Evolutionary conservation across 306 rosid species (phyloP), one percentile per base, ranked within the genome.

Genomic region (Trifolium fragiferum): DNA sequence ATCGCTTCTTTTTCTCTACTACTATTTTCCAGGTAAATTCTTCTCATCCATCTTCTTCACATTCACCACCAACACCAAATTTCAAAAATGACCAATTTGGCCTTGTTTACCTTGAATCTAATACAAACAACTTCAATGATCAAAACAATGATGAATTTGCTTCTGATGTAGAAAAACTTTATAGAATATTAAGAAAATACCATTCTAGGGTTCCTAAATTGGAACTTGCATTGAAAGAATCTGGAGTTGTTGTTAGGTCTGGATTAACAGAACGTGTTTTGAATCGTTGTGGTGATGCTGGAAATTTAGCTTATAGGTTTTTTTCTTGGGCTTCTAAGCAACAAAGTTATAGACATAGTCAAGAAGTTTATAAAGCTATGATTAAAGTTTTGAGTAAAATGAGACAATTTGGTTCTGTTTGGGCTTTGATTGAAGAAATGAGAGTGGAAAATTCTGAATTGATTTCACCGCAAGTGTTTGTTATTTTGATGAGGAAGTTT

Each of bases 211-310:
- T 89, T 80, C 87, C 88, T 4, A 93, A 93, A 70, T 74, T 93
- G 66, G 97, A 93, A 80, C 88, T 89, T 43, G 93, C 98, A 46
- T 73, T 93, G 70, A 85, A 83, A 35, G 88, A 93, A 81, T 93
- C 90, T 2, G 95, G 97, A 12, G 87, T 93, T 74, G 67, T 75
- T 61, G 66, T 93, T 67, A 85, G 90, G 23, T 63, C 87, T n/a
- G 93, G 98, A 23, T 83, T 93, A 64, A 72, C 90, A 0, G 95
- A 90, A 61, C 90, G 90, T 2, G 86, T 89, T 7, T 74, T 93
- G 75, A 86, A 80, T 77, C 86, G 97, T 32, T 88, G 93, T 37
- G 93, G 98, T 43, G 98, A 90, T 71, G 96, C 96, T 8, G 96
- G 96, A 1, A 49, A 49, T 49, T 49, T 49, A 49, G 55, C 55